Evolutionary conservation across 2,329 filamentous ascomycete genomes (phyloP), one percentile per base, ranked within the genome.

Genomic region (Hypoxylon sp.): DNA sequence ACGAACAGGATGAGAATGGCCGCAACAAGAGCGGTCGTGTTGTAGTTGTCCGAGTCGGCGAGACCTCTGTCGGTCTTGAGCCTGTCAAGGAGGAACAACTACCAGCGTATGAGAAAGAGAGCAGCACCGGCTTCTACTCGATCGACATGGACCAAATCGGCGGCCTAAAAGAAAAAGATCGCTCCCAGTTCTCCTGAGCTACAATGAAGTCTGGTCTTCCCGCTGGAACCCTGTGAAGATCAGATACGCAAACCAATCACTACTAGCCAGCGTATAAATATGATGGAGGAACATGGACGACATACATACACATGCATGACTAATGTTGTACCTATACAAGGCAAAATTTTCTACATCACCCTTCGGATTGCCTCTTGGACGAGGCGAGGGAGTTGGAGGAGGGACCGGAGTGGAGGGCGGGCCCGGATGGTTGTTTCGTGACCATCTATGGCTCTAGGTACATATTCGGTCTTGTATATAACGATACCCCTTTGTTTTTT

Each of bases 91-190:
- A 94, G 48, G 88, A 91, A 79, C 86, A 89, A 79, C 87, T 98
- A 48, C 95, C 96, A 7, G 93, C 94, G 14, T 98, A 98, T 79
- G 91, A 97, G 82, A 91, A 93, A 81, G 91, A 92, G 76, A 89
- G 89, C 79, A 89, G 88, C 65, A 87, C 89, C 67, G 89, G 93
- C 72, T 98, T 98, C 82, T 93, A 97, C 79, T 96, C 94, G 2
- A 89, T 99, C 75, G 95, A 99, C 79, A 92, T 99, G 79, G 93
- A 98, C 75, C 89, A 93, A 71, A 97, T 98, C 78, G 96, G 96
- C 56, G 96, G 96, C 13, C 84, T 98, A 73, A 97, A 94, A 82
- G 96, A 98, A 85, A 97, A 97, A 85, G 88, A 91, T 73, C 80
- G 80, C 72, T 73, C 74, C 60, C 76, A 79, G 58, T 81, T 79